Base-by-base conservation (phyloP, 73 alveolate genomes). In the Blepharisma stoltei region DNA sequence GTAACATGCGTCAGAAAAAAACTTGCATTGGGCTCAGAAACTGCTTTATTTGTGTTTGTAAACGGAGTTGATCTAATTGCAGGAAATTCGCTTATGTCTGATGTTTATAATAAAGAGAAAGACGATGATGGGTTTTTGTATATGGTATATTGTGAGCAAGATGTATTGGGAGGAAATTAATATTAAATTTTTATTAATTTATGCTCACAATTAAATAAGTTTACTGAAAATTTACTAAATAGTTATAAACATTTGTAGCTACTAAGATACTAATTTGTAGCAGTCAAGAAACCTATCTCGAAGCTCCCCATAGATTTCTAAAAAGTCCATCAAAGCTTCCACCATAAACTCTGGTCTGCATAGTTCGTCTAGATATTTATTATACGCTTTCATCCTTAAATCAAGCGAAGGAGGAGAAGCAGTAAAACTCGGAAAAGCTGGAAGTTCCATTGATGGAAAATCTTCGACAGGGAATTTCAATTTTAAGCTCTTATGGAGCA, bases 111-210 rank as follows among this genome's bases (percentile, higher is more conserved):
- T 18, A 18, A 69, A 5, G n/a, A 69, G 20, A 69, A 69, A 43
- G 79, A 69, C 27, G 76, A 69, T 7, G 79, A 69, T 5, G 81
- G 79, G 4, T 69, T 69, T 43, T 44, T 69, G 5, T 69, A 69
- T 44, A 69, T 69, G 1, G n/a, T 44, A 2, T 69, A 69, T 25
- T 18, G 67, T 69, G 79, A 69, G 25, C 79, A 44, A 4, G 65
- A 69, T 69, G 79, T 69, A 7, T 1, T 69, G 55, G 79, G 79
- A n/a, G 55, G 76, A 1, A 32, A 32, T n/a, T n/a, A 32, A 32
- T 32, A 0, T 32, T 1, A 32, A 1, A 3, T 32, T 32, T 32
- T 32, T 32, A 32, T 32, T 32, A 32, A 0, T 32, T 32, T 32
- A 32, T 32, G 41, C 41, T 32, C 41, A 3, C 41, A 32, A 32